Evolutionary conservation across 306 rosid species (phyloP).

Genomic region (Clitoria ternatea): DNA sequence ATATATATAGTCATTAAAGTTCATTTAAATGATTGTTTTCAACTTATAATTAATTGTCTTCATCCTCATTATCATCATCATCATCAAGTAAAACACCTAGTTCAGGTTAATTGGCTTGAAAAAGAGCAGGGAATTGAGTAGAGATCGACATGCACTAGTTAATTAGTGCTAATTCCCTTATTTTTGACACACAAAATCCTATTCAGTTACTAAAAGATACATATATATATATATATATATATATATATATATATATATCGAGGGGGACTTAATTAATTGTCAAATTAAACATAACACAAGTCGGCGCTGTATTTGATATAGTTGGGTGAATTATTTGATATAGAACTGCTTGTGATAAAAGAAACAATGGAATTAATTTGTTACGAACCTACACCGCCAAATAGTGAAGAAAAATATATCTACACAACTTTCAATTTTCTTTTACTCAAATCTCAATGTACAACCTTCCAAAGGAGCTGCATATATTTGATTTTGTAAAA

Average conservation of each 20-base stretch:
- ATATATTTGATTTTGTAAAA: too few relatives aligned
- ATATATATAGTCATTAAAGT: neutral
- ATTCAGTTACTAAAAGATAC: neutral
- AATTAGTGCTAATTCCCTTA: neutral
- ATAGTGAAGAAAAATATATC: slow-evolving; percentile 13
- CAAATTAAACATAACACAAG: neutral
- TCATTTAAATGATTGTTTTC: slow-evolving; percentile 20
- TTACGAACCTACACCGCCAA: neutral
- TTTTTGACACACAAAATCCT: neutral
- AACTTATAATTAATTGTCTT: neutral
- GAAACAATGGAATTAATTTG: neutral
- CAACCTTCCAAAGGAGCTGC: neutral
- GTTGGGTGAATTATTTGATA: neutral
- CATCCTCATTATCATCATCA: neutral
- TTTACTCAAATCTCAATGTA: neutral
- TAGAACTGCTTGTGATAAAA: neutral
- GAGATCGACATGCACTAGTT: neutral
- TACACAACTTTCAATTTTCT: neutral
- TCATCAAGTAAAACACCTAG: slow-evolving; percentile 10
- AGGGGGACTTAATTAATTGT: neutral
- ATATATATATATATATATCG: too few relatives aligned
- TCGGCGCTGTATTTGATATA: too few relatives aligned
- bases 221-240: too few relatives aligned
- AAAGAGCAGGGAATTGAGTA: neutral
- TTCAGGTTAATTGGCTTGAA: neutral